Base-by-base conservation (phyloP, 306 rosid species). In the Sicyos edulis region DNA sequence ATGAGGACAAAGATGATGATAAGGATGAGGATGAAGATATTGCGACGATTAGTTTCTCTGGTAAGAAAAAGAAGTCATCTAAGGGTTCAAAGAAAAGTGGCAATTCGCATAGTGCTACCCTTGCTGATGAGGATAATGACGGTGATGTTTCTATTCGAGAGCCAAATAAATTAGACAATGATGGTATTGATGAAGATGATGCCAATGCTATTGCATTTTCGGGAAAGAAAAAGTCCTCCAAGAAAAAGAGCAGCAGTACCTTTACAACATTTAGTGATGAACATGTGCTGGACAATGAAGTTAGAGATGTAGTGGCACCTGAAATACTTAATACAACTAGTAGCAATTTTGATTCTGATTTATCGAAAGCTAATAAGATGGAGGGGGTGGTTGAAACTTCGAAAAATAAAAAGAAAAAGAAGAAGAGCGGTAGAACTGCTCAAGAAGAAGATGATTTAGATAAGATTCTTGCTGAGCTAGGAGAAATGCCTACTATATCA, bases 371-470 rank as follows among this genome's bases (percentile, higher is more conserved):
- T 54, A 82, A 24, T 56, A 91, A 82, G 84, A 82, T 45, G 79
- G 90, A 84, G 61, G 96, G 54, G 74, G 85, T 82, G 15, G 77
- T 75, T 61, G 97, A 80, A 74, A 78, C 87, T 70, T 89, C 91
- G 32, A 91, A 95, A 78, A 89, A 60, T 75, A 95, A 89, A 83
- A 95, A 91, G 83, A 95, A 93, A 85, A 93, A 93, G 82, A 93
- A 95, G 79, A 95, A 89, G 86, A 80, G 87, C 72, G 99, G 95
- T 78, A 84, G 99, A 75, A 95, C 99, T 71, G 95, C 83, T 72
- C 88, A 91, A 77, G 99, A 95, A 85, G 99, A 95, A 88, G 99
- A 95, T 44, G 99, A 95, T 85, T 83, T 95, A 78, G 99, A 91
- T 60, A 86, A 76, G 79, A 78, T 95, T 82, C 97, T 95, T 71